These are phyloP conservation scores for Euphorbia tirucalli DNA, from an alignment of 345 rosid species.

Conservation along the genomic window DNA sequence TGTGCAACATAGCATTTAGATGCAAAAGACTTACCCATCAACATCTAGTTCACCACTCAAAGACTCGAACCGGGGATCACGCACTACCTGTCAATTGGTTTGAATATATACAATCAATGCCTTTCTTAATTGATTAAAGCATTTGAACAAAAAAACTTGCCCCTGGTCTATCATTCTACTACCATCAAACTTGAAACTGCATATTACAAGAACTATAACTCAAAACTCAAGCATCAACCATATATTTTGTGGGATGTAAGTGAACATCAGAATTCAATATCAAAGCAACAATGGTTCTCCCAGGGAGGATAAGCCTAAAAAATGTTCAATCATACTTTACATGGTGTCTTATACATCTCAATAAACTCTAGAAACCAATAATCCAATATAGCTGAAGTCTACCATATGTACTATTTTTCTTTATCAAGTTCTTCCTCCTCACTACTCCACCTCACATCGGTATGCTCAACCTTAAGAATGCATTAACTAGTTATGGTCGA, in stretches of 20 bases:
- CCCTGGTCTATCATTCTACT: background rate
- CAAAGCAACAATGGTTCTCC: background rate
- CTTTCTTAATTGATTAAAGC: background rate
- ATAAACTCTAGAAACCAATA: too few relatives aligned
- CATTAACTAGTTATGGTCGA: too few relatives aligned
- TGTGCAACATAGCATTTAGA: too few relatives aligned
- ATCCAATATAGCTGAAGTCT: too few relatives aligned
- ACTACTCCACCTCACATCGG: too few relatives aligned
- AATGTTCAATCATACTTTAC: background rate
- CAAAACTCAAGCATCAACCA: background rate
- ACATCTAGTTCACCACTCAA: constrained; percentile 57
- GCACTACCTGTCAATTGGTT: constrained; percentile 40
- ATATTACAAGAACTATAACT: background rate
- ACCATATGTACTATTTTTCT: too few relatives aligned
- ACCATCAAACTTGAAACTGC: background rate
- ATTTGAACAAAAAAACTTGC: too few relatives aligned
- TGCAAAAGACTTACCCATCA: constrained; percentile 48
- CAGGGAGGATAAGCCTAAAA: background rate
- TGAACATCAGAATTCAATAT: background rate
- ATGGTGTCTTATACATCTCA: too few relatives aligned
- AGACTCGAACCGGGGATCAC: constrained; percentile 82
- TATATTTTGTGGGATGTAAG: background rate
- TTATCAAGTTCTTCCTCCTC: too few relatives aligned
- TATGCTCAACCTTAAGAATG: too few relatives aligned
- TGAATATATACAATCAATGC: background rate